Conservation (phyloP, 1,284 basidiomycete genomes). For the Malassezia pachydermatis region DNA sequence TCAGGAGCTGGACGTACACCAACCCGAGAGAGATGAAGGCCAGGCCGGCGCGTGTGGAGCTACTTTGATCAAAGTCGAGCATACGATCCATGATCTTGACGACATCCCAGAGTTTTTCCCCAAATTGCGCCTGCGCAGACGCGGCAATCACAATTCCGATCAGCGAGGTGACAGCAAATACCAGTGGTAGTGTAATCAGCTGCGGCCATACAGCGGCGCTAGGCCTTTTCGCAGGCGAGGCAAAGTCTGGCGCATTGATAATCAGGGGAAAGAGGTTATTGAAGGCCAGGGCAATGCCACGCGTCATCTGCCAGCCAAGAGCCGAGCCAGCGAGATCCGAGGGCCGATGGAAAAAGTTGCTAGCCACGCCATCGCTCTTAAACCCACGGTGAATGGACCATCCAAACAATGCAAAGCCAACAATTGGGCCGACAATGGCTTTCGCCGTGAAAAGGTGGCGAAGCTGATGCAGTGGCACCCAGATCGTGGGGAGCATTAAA, state of each 20-base stretch:
- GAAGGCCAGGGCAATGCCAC: conserved; percentile 4
- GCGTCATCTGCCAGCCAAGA: conserved; percentile 48
- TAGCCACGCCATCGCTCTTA: neutral
- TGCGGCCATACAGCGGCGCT: conserved; percentile 26
- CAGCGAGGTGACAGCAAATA: conserved; percentile 68
- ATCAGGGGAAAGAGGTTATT: conserved; percentile 21
- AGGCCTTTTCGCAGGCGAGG: conserved; percentile 27
- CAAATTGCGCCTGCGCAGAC: conserved; percentile 1
- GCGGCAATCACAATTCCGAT: conserved; percentile 68
- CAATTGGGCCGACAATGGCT: conserved; percentile 1
- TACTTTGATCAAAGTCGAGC: conserved; percentile 60
- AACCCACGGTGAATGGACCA: conserved; percentile 5
- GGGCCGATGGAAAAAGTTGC: neutral
- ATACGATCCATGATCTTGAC: conserved; percentile 53
- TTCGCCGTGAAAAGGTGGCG: conserved; percentile 5
- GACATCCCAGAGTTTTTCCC: conserved; percentile 8
- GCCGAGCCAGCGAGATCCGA: conserved; percentile 29
- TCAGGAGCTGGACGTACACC: conserved; percentile 59
- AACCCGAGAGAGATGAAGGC: conserved; percentile 62
- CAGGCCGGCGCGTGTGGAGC: conserved; percentile 54
- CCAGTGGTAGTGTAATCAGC: conserved; percentile 57
- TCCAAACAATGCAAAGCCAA: conserved; percentile 3
- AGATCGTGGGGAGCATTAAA: conserved; percentile 57
- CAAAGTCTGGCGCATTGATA: conserved; percentile 35
- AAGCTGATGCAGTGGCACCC: neutral